Evolutionary conservation across 2,329 filamentous ascomycete genomes (phyloP).

Genomic region (Stagonosporopsis rhizophila): DNA sequence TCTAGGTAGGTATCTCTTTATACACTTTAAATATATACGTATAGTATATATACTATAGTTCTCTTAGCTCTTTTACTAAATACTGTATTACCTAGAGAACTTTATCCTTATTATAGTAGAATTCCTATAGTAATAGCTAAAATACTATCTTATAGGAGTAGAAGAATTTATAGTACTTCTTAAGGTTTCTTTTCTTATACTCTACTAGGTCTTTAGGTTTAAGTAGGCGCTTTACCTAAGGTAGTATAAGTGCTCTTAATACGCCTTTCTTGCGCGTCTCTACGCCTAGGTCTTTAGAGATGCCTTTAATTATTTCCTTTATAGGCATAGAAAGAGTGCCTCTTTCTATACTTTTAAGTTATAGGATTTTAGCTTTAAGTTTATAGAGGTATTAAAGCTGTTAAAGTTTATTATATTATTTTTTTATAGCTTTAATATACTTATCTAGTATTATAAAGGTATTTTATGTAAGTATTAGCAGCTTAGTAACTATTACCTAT

Average conservation of each 20-base stretch:
- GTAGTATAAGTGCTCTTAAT: background rate
- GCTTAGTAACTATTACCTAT: background rate
- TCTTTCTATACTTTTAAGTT: background rate
- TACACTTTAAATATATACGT: background rate
- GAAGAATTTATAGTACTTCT: background rate
- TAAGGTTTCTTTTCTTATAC: background rate
- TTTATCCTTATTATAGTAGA: background rate
- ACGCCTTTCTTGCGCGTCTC: background rate
- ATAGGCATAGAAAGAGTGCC: too few species aligned
- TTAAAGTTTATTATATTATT: background rate
- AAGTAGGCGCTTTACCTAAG: background rate
- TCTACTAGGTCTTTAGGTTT: background rate
- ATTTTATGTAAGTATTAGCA: background rate
- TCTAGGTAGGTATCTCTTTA: background rate
- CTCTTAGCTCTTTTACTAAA: background rate
- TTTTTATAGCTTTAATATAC: background rate
- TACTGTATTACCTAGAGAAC: background rate
- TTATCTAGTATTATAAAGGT: background rate
- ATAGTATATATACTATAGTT: background rate
- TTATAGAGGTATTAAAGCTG: background rate
- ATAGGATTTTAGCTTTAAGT: background rate
- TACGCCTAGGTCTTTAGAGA: background rate
- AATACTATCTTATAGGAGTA: background rate
- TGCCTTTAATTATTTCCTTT: background rate
- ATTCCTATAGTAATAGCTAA: background rate